Conservation (phyloP, 2,329 filamentous ascomycete species). For the Xylariales sp. region DNA sequence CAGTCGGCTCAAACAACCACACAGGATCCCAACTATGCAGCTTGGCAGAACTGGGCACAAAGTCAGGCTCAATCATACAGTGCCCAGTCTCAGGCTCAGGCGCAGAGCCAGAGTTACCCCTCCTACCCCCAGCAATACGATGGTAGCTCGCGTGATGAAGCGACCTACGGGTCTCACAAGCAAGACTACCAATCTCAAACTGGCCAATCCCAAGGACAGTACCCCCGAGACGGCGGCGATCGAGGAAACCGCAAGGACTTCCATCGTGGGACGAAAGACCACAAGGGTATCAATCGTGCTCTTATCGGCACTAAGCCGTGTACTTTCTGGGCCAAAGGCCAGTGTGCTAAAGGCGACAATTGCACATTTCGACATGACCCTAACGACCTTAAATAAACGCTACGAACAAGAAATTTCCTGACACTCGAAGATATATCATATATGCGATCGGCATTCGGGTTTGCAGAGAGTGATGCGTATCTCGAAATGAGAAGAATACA, state of each 20-base stretch:
- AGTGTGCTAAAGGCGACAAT: slow-evolving; percentile 77
- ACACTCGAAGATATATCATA: too few species aligned
- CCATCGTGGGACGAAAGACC: slow-evolving; percentile 55
- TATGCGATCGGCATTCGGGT: neutral
- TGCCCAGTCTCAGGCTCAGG: slow-evolving; percentile 32
- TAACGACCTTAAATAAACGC: slow-evolving; percentile 46
- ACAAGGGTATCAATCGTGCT: slow-evolving; percentile 64
- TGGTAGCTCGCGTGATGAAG: slow-evolving; percentile 18
- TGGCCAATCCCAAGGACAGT: slow-evolving; percentile 31
- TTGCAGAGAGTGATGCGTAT: neutral
- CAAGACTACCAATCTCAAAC: slow-evolving; percentile 32
- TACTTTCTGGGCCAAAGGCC: slow-evolving; percentile 76
- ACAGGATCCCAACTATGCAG: slow-evolving; percentile 32
- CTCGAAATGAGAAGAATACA: neutral
- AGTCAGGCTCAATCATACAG: slow-evolving; percentile 35
- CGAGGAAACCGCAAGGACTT: slow-evolving; percentile 52
- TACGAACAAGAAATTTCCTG: neutral
- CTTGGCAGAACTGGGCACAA: slow-evolving; percentile 42
- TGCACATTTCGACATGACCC: slow-evolving; percentile 79
- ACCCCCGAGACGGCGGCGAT: slow-evolving; percentile 45
- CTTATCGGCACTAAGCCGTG: slow-evolving; percentile 76
- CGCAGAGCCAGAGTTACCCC: slow-evolving; percentile 33
- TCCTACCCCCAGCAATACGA: slow-evolving; percentile 31
- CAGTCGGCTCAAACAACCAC: slow-evolving; percentile 31
- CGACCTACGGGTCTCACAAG: slow-evolving; percentile 23